A percentile compares a stretch with the other conserved stretches of the same genome.
Evolutionary conservation across 2,329 filamentous ascomycete genomes (phyloP).

Genomic region (Pseudopyrenochaeta lycopersici): DNA sequence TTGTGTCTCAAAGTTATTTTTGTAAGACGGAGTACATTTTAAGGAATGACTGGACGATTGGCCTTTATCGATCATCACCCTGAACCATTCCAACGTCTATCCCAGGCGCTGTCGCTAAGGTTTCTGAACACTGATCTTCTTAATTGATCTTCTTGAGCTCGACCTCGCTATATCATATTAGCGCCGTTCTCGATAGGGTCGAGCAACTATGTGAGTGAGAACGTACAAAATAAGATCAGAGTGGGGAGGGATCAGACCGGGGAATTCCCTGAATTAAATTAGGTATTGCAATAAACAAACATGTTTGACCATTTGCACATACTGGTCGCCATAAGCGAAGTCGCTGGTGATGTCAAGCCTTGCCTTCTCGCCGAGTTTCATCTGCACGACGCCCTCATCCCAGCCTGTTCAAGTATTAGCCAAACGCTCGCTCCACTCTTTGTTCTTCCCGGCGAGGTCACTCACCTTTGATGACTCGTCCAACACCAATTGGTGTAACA

Average conservation of each 20-base stretch:
- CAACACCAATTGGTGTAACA: conserved; percentile 78
- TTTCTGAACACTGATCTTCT: too few species aligned
- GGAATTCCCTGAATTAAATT: conserved; percentile 69
- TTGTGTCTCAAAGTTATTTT: too few species aligned
- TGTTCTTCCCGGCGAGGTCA: not conserved
- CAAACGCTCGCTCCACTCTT: not conserved
- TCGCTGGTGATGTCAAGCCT: conserved; percentile 82
- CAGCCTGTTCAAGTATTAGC: conserved; percentile 48
- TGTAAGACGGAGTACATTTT: too few species aligned
- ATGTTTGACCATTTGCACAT: not conserved
- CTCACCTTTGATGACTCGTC: conserved; percentile 84
- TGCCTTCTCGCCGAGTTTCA: conserved; percentile 91
- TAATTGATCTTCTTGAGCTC: conserved; percentile 48
- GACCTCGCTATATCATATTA: conserved; percentile 33
- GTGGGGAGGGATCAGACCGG: conserved; percentile 76
- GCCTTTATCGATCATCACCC: too few species aligned
- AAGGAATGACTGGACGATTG: too few species aligned
- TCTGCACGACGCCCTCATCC: conserved; percentile 71
- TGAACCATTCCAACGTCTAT: too few species aligned
- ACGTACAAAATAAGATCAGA: conserved; percentile 84
- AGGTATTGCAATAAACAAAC: conserved; percentile 1
- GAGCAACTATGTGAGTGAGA: not conserved
- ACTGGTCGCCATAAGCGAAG: conserved; percentile 45
- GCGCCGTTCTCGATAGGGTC: not conserved
- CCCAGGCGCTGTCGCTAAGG: too few species aligned